Evolutionary conservation across 2,329 filamentous ascomycete genomes (phyloP).

Genomic region (Orbilia quercus): DNA sequence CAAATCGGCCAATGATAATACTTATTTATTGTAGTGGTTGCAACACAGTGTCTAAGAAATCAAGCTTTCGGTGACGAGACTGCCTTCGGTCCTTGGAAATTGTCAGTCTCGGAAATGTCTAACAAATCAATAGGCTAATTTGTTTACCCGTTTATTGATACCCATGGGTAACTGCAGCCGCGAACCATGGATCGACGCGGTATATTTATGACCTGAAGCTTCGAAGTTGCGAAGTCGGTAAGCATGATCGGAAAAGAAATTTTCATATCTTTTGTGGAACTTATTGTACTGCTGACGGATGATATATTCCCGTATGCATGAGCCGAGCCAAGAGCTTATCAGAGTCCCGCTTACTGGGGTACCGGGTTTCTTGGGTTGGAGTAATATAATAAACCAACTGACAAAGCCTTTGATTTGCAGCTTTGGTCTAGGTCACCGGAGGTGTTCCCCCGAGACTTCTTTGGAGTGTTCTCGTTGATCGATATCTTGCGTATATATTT

Average conservation of each 20-base stretch:
- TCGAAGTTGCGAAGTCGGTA: slow-evolving; percentile 27
- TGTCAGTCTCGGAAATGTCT: too few species aligned
- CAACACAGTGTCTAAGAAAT: too few species aligned
- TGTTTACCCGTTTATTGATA: slow-evolving; percentile 22
- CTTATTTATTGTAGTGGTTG: too few species aligned
- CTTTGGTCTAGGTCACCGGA: slow-evolving; percentile 6
- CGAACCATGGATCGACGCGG: slow-evolving; percentile 30
- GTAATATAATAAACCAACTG: slow-evolving; percentile 15
- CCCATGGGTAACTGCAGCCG: slow-evolving; percentile 20
- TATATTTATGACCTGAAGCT: slow-evolving; percentile 19
- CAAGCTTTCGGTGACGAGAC: too few species aligned
- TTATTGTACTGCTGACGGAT: slow-evolving; percentile 22
- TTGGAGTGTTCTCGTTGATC: slow-evolving; percentile 16
- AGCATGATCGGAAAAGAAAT: slow-evolving; percentile 14
- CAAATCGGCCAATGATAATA: too few species aligned
- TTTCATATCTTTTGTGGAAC: slow-evolving; percentile 11
- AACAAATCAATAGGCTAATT: slow-evolving; percentile 24
- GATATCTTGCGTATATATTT: too few species aligned
- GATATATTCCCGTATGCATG: slow-evolving; percentile 35
- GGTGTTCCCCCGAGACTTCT: too few species aligned
- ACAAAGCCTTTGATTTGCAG: slow-evolving; percentile 17
- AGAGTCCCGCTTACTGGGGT: slow-evolving; percentile 15
- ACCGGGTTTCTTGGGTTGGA: slow-evolving; percentile 8
- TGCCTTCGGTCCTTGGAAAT: slow-evolving; percentile 10
- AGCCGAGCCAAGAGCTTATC: slow-evolving; percentile 15